Base-by-base conservation (phyloP, 2,329 filamentous ascomycete genomes). In the Aspergillus viridinutans region DNA sequence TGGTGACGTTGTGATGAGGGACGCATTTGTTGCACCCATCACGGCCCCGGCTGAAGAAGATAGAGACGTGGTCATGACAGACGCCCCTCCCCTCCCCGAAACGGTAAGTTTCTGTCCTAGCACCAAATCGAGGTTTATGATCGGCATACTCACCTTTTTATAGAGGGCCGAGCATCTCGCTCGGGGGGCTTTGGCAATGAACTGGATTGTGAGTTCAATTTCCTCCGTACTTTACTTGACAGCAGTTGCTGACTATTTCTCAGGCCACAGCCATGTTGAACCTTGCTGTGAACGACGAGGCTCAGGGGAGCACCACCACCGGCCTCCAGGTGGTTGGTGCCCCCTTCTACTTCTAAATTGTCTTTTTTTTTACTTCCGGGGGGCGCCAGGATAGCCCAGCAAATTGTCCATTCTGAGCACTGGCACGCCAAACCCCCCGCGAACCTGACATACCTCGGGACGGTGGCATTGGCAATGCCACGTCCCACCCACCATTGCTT, bases 1-100 rank as follows among this genome's bases (percentile, higher is more conserved):
- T 42, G 52, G 43, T 32, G 52, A 54, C 45, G 23, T 38, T n/a
- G 48, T 54, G 29, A 54, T 54, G 52, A 25, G 17, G 28, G 52
- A 54, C 45, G 45, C 47, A 38, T 38, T 23, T 17, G 23, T n/a
- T 21, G 23, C 17, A 21, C 28, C 49, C 38, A 38, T 40, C 45
- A 26, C 12, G 29, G 32, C 23, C 40, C 45, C 17, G 52, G 10
- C 38, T 25, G 29, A 50, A 32, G 45, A 40, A 21, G 32, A 26
- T 4, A 21, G 32, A 21, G 51, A 54, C 25, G 32, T 23, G 23
- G 45, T 25, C n/a, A 54, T 54, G 52, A 9, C 7, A 3, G 52
- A 54, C 4, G 52, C 52, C 29, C 52, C 45, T 49, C 45, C 45
- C 29, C 45, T 50, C 43, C 0, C 6, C 3, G 43, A 26, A 47